These are phyloP conservation scores for Pseudopyricularia javanii DNA, from an alignment of 2,329 filamentous ascomycete species.

Conservation along the genomic window DNA sequence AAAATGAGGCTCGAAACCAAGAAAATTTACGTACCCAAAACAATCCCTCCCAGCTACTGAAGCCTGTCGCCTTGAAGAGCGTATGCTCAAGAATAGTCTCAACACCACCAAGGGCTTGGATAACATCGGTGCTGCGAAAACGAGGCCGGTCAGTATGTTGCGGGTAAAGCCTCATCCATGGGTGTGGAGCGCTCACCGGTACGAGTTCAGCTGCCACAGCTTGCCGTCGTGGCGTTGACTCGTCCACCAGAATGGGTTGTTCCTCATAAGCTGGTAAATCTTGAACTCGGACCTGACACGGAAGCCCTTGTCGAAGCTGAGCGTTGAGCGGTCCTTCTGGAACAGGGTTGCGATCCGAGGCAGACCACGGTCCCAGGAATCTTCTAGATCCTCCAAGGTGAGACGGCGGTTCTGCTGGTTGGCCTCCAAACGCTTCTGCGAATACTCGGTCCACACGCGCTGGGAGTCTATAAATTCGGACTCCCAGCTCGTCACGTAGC, in stretches of 20 bases:
- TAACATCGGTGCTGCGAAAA: conserved; percentile 65
- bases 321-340: conserved; percentile 93
- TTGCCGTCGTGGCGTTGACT: conserved; percentile 95
- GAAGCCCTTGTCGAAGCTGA: conserved; percentile 98
- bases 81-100: conserved; percentile 97
- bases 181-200: background rate
- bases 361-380: conserved; percentile 95
- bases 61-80: conserved; percentile 91
- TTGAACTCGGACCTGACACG: conserved; percentile 93
- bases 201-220: conserved; percentile 91
- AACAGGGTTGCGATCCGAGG: conserved; percentile 98
- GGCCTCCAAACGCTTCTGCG: conserved; percentile 91
- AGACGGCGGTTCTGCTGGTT: conserved; percentile 94
- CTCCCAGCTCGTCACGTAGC: conserved; percentile 98
- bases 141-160: background rate
- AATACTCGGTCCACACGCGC: conserved; percentile 98
- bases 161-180: background rate
- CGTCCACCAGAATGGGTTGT: conserved; percentile 99
- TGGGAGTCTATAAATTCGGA: conserved; percentile 98
- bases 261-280: conserved; percentile 97
- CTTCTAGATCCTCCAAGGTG: conserved; percentile 90
- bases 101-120: conserved; percentile 89
- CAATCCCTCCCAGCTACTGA: conserved; percentile 91
- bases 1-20: too few species aligned
- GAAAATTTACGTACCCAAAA: conserved; percentile 50